A percentile compares a stretch with the other conserved stretches of the same genome.
Conservation (phyloP, 805 yeast species). For the Brettanomyces naardenensis region DNA sequence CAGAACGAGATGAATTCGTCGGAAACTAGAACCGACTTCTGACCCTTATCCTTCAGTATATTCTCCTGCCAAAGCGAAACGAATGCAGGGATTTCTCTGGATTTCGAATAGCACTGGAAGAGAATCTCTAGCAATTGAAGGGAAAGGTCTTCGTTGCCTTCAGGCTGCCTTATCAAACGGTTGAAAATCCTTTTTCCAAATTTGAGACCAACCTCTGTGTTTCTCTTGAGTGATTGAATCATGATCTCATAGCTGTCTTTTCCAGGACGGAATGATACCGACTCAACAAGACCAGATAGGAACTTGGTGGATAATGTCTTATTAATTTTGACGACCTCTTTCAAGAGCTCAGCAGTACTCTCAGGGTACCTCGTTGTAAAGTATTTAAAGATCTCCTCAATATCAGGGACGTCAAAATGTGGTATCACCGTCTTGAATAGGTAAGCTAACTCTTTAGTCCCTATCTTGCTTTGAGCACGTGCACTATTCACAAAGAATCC, state of each 20-base stretch:
- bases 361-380: slow-evolving; percentile 32
- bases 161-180: slow-evolving; percentile 3
- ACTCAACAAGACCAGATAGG: slow-evolving; percentile 32
- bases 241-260: slow-evolving; percentile 35
- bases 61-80: slow-evolving; percentile 34
- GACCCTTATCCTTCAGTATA: background rate
- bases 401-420: slow-evolving; percentile 27
- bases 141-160: background rate
- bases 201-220: slow-evolving; percentile 49
- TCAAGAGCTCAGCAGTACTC: slow-evolving; percentile 36
- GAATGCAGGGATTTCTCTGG: slow-evolving; percentile 50
- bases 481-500: slow-evolving; percentile 23
- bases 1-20: slow-evolving; percentile 29
- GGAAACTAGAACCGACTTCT: slow-evolving; percentile 7
- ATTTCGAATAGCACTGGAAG: slow-evolving; percentile 38
- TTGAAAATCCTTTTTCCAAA: slow-evolving; percentile 29
- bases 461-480: slow-evolving; percentile 8
- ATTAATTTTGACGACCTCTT: slow-evolving; percentile 39
- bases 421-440: slow-evolving; percentile 25
- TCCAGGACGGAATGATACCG: slow-evolving; percentile 15
- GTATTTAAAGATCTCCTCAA: slow-evolving; percentile 42
- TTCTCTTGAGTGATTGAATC: slow-evolving; percentile 40
- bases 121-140: slow-evolving; percentile 4
- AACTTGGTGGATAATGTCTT: slow-evolving; percentile 48
- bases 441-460: slow-evolving; percentile 18